Base-by-base conservation (phyloP, 345 rosid genomes). In the Sisymbrium irio region DNA sequence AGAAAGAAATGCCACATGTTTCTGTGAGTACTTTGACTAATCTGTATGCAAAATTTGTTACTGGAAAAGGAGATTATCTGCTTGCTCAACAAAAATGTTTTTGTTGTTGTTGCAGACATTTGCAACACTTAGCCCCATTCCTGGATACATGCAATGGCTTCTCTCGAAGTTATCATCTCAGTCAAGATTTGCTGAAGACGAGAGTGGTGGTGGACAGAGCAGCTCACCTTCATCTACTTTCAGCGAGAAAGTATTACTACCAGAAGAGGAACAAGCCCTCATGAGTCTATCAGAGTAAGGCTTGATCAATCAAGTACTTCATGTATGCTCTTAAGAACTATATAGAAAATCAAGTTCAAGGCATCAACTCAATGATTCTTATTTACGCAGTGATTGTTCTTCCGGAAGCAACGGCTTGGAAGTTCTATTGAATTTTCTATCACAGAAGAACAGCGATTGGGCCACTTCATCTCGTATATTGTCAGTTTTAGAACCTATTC, bases 71-170 rank as follows among this genome's bases (percentile, higher is more conserved):
- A 19, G 2, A n/a, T 36, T n/a, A 28, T 51, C 11, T 71, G 20
- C 17, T n/a, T 62, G 51, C 65, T 69, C 39, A 9, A 54, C 10
- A 39, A 50, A 60, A 15, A 28, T 9, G n/a, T n/a, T n/a, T 36
- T 5, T 14, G 28, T 13, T 28, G 58, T 47, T 36, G 73, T 12
- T 41, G 30, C 36, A 95, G 99, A 88, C 74, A 67, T 95, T 92
- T 86, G 98, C 91, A 49, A 95, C 99, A 7, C 86, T 92, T 54
- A 95, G 98, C 74, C 97, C 98, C 65, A 88, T 95, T 64, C 97
- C 94, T 39, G 99, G 97, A 50, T 95, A 74, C 76, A 87, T 90
- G 89, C 90, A 81, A 62, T 92, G 99, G 98, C 83, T 95, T 47
- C 72, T 87, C 9, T 83, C 98, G 4, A 95, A 92, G 82, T 72